These are phyloP conservation scores for Mollisiaceae sp. DNA, from an alignment of 2,329 filamentous ascomycete genomes.

Conservation along the genomic window DNA sequence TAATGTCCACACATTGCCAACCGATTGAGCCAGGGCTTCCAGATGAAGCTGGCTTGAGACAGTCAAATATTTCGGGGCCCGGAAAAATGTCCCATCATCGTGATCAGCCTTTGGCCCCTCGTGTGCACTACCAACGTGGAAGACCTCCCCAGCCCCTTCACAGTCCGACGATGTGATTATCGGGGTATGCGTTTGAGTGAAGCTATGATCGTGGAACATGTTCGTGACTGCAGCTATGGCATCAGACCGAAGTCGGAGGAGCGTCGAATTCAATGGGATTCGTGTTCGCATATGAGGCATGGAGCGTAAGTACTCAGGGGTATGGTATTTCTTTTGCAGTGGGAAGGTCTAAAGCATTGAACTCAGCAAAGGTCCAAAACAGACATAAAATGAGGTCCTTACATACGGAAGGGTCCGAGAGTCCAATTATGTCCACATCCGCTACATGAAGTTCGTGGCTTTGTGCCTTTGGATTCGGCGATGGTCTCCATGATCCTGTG, in stretches of 20 bases:
- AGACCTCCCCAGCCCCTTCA: slow-evolving; percentile 94
- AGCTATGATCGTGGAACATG: slow-evolving; percentile 75
- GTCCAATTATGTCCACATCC: slow-evolving; percentile 72
- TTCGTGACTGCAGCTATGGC: slow-evolving; percentile 73
- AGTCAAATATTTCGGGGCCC: slow-evolving; percentile 87
- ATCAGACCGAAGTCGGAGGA: slow-evolving; percentile 84
- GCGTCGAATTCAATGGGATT: slow-evolving; percentile 77
- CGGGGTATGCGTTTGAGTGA: slow-evolving; percentile 87
- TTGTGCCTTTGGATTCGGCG: slow-evolving; percentile 68
- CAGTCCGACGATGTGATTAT: slow-evolving; percentile 97
- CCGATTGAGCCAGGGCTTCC: slow-evolving; percentile 85
- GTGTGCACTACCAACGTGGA: slow-evolving; percentile 59
- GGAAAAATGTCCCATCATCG: slow-evolving; percentile 71
- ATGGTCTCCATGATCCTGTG: slow-evolving; percentile 76
- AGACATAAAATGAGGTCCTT: slow-evolving; percentile 22
- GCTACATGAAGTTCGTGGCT: slow-evolving; percentile 81
- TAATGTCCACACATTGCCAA: slow-evolving; percentile 91
- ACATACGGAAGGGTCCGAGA: slow-evolving; percentile 78
- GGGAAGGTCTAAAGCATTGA: slow-evolving; percentile 72
- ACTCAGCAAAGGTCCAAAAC: slow-evolving; percentile 27
- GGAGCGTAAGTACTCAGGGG: slow-evolving; percentile 83
- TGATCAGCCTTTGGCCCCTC: slow-evolving; percentile 39
- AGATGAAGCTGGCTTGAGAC: slow-evolving; percentile 95
- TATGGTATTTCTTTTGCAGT: slow-evolving; percentile 96
- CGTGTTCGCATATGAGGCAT: slow-evolving; percentile 87